A percentile compares a stretch with the other conserved stretches of the same genome.
Conservation (phyloP, 495 filamentous ascomycete genomes). For the Cercophora newfieldiana region DNA sequence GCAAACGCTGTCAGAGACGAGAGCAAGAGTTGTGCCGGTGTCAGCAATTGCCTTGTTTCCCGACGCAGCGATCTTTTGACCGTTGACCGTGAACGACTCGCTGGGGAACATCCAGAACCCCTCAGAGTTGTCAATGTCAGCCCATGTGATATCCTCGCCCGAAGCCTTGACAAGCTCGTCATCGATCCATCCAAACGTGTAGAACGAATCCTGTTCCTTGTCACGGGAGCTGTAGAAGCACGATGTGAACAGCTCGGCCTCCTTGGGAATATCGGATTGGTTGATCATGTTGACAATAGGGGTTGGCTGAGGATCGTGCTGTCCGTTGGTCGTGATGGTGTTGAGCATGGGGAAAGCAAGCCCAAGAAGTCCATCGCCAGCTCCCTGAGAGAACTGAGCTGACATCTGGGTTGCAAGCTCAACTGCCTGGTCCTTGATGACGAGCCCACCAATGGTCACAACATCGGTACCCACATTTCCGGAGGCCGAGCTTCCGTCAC, state of each 20-base stretch:
- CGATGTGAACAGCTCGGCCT: constrained; percentile 69
- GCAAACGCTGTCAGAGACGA: constrained; percentile 66
- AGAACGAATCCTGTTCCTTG: constrained; percentile 63
- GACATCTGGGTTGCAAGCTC: constrained; percentile 70
- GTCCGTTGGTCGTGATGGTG: constrained; percentile 53
- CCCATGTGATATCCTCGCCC: constrained; percentile 60
- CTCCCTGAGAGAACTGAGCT: constrained; percentile 55
- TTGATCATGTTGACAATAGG: constrained; percentile 76
- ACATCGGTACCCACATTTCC: constrained; percentile 71
- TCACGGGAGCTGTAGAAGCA: constrained; percentile 68
- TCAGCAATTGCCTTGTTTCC: constrained; percentile 79
- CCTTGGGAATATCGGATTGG: constrained; percentile 63
- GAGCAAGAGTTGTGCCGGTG: constrained; percentile 73
- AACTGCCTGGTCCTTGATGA: constrained; percentile 66
- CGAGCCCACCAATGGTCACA: constrained; percentile 66
- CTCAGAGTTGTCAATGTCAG: constrained; percentile 64
- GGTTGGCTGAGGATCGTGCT: constrained; percentile 60
- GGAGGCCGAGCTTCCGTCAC: constrained; percentile 69
- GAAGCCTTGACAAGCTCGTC: constrained; percentile 58
- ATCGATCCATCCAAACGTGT: constrained; percentile 80
- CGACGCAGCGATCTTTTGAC: constrained; percentile 54
- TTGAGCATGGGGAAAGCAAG: constrained; percentile 72
- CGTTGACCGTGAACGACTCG: constrained; percentile 59
- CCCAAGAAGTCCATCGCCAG: constrained; percentile 73
- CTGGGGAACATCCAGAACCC: constrained; percentile 76